Evolutionary conservation across 345 rosid genomes (phyloP), one percentile per base, ranked within the genome.

Genomic region (Adansonia digitata): DNA sequence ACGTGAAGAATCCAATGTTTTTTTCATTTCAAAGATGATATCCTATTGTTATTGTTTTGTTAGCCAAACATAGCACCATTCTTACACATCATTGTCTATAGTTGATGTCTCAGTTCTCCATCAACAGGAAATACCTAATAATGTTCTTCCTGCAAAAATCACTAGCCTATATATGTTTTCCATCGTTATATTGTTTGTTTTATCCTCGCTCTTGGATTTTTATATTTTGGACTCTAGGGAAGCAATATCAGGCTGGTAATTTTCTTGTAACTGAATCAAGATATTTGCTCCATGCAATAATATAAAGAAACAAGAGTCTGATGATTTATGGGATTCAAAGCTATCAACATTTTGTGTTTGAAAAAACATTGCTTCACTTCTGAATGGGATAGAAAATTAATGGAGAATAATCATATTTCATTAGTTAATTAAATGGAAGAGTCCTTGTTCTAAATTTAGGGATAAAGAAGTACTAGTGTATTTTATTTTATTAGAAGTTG

Each of bases 1-100:
- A 69, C 73, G 26, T 69, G 59, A 49, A 49, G 73, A 69, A 69
- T 69, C 73, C 73, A 69, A 69, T 69, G 73, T 69, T 69, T 69
- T 31, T 69, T 18, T 48, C 43, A n/a, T 17, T 10, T 31, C 9
- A 31, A 24, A 48, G 5, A 31, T 18, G 26, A 48, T 69, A 69
- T 48, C 59, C 42, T n/a, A 11, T 69, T 53, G 62, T 53, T 53
- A 20, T 71, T 71, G 74, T 52, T 52, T 71, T 24, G 35, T 71
- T 71, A n/a, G 12, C 63, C 43, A 71, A 71, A 35, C 61, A 35
- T 35, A 53, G 74, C 43, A 52, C 74, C 64, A 14, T 40, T 37
- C 74, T 51, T 12, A 14, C 74, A 55, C 15, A 24, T 27, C 29
- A 35, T 55, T 52, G 63, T 71, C 74, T 35, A 22, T 71, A 71